Evolutionary conservation across 2,329 filamentous ascomycete species (phyloP), one percentile per base, ranked within the genome.

Genomic region (Penicillium decumbens): DNA sequence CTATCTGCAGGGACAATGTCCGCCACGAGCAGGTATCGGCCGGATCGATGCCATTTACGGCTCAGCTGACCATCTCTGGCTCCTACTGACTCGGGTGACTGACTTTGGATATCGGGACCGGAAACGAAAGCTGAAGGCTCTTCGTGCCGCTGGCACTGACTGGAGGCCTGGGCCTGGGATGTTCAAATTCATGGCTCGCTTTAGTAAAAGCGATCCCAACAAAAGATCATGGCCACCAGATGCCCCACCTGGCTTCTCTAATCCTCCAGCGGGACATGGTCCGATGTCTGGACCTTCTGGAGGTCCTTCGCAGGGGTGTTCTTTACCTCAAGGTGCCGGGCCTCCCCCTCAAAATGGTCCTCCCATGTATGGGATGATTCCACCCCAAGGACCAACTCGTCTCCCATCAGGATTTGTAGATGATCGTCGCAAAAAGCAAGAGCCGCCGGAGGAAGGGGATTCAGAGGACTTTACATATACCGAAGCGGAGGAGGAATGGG

Each of bases 41-140:
- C 84, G 81, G 53, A 73, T 86, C 4, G 86, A 91, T 62, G 87
- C 89, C 8, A 81, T 92, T 23, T 95, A 92, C 62, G 93, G 90
- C 33, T 89, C 89, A 0, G 89, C 88, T 57, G 93, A 98, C 65
- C 89, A 96, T 66, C 72, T 96, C 4, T 80, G 95, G 39, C 78
- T 97, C 3, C 74, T 97, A 1, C 78, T 96, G 23, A 90, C 84
- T 7, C 84, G 93, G 2, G 76, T 95, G 12, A 81, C 86, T 46
- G 83, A 87, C 58, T 97, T 95, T 67, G 80, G 85, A 2, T 81
- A 84, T 1, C 83, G 81, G 56, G 93, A 97, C 66, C 76, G 90
- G 13, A 77, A 80, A 38, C 80, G 93, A 46, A 98, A 98, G 68
- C 74, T 88, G 42, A 85, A 80, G 61, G 81, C 81, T 6, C 78